Base-by-base conservation (phyloP, 257 asterid genomes). In the Gardenia jasminoides region DNA sequence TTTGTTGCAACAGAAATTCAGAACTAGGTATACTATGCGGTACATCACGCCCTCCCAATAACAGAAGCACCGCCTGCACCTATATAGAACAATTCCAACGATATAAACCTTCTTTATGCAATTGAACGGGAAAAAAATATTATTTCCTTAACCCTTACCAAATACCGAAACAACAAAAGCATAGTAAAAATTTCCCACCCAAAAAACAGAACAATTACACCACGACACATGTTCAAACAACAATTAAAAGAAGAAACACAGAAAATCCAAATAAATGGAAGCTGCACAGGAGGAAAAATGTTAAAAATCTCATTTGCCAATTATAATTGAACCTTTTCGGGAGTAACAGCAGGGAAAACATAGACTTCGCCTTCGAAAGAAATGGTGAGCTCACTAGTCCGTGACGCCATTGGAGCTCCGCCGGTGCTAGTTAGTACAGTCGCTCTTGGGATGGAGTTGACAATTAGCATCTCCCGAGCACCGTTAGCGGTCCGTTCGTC, bases 331-430 rank as follows among this genome's bases (percentile, higher is more conserved):
- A 90, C 94, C 92, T 87, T 87, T 41, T 88, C 91, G 47, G 88
- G 91, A 67, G 94, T 87, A 79, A 90, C 90, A 58, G 85, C 87
- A 26, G 90, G 92, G 65, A 88, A 88, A 58, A 90, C 92, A 81
- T 88, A 87, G 10, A 87, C 88, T 87, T 90, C 89, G 59, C 94
- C 94, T 84, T 90, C 91, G 59, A 90, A 90, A 61, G 94, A 86
- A 75, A 90, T 84, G 24, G 91, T 81, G 54, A 90, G 89, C 80
- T 90, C 94, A 77, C 91, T 84, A 54, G 79, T 84, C 83, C 88
- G 81, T 30, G 87, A 76, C 5, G 61, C 77, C 74, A 30, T 28
- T 28, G 78, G 59, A 80, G 33, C 62, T 81, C 81, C 58, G 74
- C 81, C 41, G 77, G 64, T 24, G 73, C 79, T 75, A 79, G 61